Conservation (phyloP, 257 asterid species). For the Lycium barbarum region DNA sequence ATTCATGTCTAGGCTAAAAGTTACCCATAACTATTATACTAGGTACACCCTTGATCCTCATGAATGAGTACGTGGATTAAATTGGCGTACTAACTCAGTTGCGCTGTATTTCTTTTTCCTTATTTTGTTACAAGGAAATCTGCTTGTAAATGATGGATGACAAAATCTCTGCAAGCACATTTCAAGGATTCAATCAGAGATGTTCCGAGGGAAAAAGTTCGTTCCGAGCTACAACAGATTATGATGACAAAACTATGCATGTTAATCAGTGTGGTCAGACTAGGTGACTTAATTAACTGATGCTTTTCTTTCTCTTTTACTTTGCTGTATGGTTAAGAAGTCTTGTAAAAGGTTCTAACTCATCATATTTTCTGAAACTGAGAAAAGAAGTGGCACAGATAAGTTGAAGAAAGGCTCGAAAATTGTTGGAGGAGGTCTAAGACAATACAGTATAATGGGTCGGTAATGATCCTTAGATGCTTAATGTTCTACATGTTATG, state of each 20-base stretch:
- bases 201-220: not conserved
- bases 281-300: conserved; percentile 20
- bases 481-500: not conserved
- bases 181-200: not conserved
- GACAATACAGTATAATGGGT: conserved; percentile 39
- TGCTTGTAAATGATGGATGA: conserved; percentile 24
- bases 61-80: not conserved
- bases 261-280: not conserved
- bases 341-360: not conserved
- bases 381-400: not conserved
- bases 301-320: not conserved
- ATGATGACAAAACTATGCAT: not conserved
- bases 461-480: conserved; percentile 2
- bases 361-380: not conserved
- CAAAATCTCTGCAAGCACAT: not conserved
- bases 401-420: conserved; percentile 31
- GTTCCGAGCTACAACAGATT: not conserved
- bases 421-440: conserved; percentile 35
- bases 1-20: too few species aligned
- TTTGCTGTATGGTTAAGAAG: not conserved
- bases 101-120: too few species aligned
- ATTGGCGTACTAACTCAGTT: not conserved
- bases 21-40: too few species aligned
- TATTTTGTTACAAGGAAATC: not conserved
- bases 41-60: too few species aligned